Percentiles rank a stretch among this genome's conserved stretches.
These are phyloP conservation scores for Carallia pectinifolia DNA, from an alignment of 345 rosid species.

Conservation along the genomic window DNA sequence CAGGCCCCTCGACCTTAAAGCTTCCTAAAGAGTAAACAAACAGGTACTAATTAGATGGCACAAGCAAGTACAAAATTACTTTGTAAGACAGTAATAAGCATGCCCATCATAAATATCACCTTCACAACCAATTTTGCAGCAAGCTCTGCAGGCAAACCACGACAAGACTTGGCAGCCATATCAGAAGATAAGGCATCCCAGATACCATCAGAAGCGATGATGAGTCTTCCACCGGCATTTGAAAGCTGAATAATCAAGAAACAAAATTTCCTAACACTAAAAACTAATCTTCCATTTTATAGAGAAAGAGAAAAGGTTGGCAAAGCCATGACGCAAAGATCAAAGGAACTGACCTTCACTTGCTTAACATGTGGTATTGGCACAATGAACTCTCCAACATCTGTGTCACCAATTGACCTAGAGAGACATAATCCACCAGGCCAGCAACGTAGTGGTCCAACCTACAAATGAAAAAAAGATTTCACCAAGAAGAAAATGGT, in stretches of 20 bases:
- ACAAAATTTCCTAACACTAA: slow-evolving; percentile 9
- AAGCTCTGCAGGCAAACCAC: slow-evolving; percentile 93
- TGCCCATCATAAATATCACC: slow-evolving; percentile 38
- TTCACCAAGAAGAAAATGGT: slow-evolving; percentile 5
- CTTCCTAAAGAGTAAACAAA: slow-evolving; percentile 54
- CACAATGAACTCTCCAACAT: slow-evolving; percentile 96
- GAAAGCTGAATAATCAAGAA: slow-evolving; percentile 57
- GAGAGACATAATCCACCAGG: slow-evolving; percentile 99
- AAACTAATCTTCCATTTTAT: not conserved
- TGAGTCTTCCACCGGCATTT: slow-evolving; percentile 89
- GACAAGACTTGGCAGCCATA: slow-evolving; percentile 89
- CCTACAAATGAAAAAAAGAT: slow-evolving; percentile 42
- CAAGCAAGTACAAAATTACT: not conserved
- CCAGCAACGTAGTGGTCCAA: slow-evolving; percentile 99
- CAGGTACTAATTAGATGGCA: slow-evolving; percentile 2
- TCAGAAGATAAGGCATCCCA: slow-evolving; percentile 97
- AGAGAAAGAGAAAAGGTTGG: not conserved
- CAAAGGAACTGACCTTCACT: slow-evolving; percentile 68
- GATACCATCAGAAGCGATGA: slow-evolving; percentile 98
- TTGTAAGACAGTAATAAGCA: not conserved
- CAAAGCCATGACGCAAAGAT: not conserved
- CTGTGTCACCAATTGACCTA: slow-evolving; percentile 97
- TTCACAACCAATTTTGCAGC: slow-evolving; percentile 97
- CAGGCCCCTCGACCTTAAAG: slow-evolving; percentile 91
- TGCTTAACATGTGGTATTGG: slow-evolving; percentile 99